A percentile compares a stretch with the other conserved stretches of the same genome.
Evolutionary conservation across 805 yeast genomes (phyloP).

Genomic region (Nakazawaea anatomiae): DNA sequence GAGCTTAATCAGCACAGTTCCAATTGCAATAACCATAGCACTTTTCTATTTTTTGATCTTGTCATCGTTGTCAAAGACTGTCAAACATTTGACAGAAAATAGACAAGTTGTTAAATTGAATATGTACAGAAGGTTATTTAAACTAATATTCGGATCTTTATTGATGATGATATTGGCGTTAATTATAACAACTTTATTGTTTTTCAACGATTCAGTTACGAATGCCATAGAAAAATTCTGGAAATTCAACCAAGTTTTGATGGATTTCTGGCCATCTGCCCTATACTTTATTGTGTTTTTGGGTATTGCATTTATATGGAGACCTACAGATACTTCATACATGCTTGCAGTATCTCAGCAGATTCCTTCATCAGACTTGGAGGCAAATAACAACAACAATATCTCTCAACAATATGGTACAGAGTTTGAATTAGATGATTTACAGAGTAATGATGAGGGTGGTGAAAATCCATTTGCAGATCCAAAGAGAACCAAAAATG

Average conservation of each 20-base stretch:
- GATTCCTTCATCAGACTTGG: slow-evolving; percentile 55
- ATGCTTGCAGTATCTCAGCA: slow-evolving; percentile 94
- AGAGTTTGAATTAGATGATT: slow-evolving; percentile 55
- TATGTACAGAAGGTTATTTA: slow-evolving; percentile 77
- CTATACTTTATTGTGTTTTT: slow-evolving; percentile 81
- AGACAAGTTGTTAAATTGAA: slow-evolving; percentile 87
- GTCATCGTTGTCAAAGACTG: slow-evolving; percentile 68
- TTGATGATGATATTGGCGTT: slow-evolving; percentile 67
- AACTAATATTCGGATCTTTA: slow-evolving; percentile 68
- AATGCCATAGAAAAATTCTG: slow-evolving; percentile 83
- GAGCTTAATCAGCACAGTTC: slow-evolving; percentile 59
- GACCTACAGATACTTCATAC: slow-evolving; percentile 94
- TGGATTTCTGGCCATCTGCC: slow-evolving; percentile 93
- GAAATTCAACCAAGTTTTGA: slow-evolving; percentile 83
- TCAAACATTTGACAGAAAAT: slow-evolving; percentile 67
- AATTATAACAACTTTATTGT: slow-evolving; percentile 60
- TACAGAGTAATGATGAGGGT: slow-evolving; percentile 45
- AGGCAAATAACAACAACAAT: slow-evolving; percentile 27
- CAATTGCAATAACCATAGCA: slow-evolving; percentile 64
- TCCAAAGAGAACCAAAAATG: slow-evolving; percentile 9
- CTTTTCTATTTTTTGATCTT: slow-evolving; percentile 72
- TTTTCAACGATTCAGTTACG: slow-evolving; percentile 66
- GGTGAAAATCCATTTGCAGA: slow-evolving; percentile 28
- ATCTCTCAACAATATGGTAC: slow-evolving; percentile 35
- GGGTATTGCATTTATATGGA: slow-evolving; percentile 87